phyloP scores from a whole-genome alignment of 78 protist genomes.

The Paulinella micropora region DNA sequence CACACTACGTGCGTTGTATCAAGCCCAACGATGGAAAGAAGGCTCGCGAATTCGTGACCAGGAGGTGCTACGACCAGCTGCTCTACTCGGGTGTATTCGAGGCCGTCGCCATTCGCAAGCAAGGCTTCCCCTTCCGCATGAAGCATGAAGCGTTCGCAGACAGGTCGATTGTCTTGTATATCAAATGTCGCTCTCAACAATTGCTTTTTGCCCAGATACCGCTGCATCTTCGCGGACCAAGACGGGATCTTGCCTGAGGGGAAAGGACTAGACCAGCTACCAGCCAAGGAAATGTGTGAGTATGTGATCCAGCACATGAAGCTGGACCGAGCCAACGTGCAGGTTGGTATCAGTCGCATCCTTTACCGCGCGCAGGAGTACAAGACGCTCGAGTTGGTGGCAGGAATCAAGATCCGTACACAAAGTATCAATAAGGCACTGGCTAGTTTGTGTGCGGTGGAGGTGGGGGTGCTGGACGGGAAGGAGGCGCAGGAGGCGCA shows the following conservation, averaged over 20 bases:
- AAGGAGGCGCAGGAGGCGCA: too few species aligned
- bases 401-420: too few species aligned
- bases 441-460: too few species aligned
- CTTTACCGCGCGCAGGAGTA: slow-evolving; percentile 11
- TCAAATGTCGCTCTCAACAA: too few species aligned
- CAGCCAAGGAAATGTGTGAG: neutral
- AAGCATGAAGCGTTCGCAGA: slow-evolving; percentile 45
- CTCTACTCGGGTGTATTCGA: slow-evolving; percentile 85
- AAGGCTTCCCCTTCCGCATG: slow-evolving; percentile 66
- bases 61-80: slow-evolving; percentile 24
- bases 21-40: slow-evolving; percentile 12
- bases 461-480: too few species aligned
- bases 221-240: too few species aligned
- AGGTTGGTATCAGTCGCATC: too few species aligned
- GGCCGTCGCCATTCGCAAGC: slow-evolving; percentile 60
- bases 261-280: neutral
- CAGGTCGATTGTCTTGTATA: too few species aligned
- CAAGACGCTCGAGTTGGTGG: too few species aligned
- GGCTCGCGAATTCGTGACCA: neutral
- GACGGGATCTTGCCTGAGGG: neutral
- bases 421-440: too few species aligned
- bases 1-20: slow-evolving; percentile 31
- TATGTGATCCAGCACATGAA: neutral
- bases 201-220: too few species aligned
- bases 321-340: neutral